Evolutionary conservation across 768 basidiomycete species (phyloP).

Genomic region (Saitozyma podzolica): DNA sequence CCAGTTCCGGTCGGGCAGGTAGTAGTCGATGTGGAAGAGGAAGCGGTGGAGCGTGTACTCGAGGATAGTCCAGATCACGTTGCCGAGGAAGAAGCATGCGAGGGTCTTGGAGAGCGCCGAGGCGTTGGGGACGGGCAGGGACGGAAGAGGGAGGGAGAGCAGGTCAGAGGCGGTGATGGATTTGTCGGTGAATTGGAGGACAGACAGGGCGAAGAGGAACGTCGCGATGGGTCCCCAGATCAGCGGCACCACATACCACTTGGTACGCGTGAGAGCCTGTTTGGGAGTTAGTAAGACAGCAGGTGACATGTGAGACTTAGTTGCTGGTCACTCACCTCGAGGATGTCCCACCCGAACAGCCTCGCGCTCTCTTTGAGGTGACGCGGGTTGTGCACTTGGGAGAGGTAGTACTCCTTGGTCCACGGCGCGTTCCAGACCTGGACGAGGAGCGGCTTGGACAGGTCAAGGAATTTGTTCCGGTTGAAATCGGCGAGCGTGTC

Average conservation of each 20-base stretch:
- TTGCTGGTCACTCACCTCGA: slow-evolving; percentile 75
- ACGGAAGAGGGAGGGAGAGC: slow-evolving; percentile 47
- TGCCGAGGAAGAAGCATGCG: slow-evolving; percentile 77
- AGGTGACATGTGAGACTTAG: slow-evolving; percentile 4
- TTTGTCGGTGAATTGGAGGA: slow-evolving; percentile 63
- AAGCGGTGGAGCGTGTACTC: slow-evolving; percentile 94
- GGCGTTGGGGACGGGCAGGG: slow-evolving; percentile 56
- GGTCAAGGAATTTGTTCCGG: slow-evolving; percentile 87
- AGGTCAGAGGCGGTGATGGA: slow-evolving; percentile 36
- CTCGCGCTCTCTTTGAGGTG: slow-evolving; percentile 80
- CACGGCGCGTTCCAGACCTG: slow-evolving; percentile 74
- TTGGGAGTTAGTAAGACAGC: background rate
- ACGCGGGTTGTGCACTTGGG: slow-evolving; percentile 95
- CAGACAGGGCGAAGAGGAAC: slow-evolving; percentile 78
- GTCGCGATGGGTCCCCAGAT: slow-evolving; percentile 85
- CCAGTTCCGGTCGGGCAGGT: slow-evolving; percentile 76
- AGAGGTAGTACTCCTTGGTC: slow-evolving; percentile 91
- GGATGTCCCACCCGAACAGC: slow-evolving; percentile 75
- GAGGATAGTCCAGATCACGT: slow-evolving; percentile 87
- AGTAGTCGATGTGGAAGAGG: slow-evolving; percentile 90
- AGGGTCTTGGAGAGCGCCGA: slow-evolving; percentile 61
- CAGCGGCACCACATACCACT: slow-evolving; percentile 90
- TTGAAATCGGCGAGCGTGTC: slow-evolving; percentile 76
- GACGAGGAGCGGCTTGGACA: slow-evolving; percentile 73
- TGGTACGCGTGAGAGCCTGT: slow-evolving; percentile 76